Percentiles rank a stretch among this genome's conserved stretches.
Evolutionary conservation across 305 asterid genomes (phyloP).

Genomic region (Nicotiana rustica): DNA sequence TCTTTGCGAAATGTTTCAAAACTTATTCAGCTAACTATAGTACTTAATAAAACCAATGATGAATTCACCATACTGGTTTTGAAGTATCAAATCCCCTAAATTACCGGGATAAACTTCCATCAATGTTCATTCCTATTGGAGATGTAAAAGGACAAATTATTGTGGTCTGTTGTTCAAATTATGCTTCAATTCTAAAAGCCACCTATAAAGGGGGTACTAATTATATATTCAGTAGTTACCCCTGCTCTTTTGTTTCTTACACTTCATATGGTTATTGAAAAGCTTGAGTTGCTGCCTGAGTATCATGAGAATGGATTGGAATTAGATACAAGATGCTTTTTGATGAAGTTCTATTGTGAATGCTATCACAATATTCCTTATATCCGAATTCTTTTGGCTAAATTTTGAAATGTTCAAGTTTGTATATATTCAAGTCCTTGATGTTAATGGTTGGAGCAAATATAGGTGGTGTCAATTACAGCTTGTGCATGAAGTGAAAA

Average conservation of each 20-base stretch:
- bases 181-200: background rate
- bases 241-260: conserved; percentile 3
- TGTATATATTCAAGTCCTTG: background rate
- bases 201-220: background rate
- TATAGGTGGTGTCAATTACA: background rate
- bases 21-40: background rate
- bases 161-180: background rate
- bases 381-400: background rate
- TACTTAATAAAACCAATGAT: background rate
- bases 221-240: background rate
- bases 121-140: background rate
- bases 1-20: background rate
- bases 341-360: background rate
- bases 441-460: background rate
- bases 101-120: background rate
- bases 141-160: background rate
- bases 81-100: conserved; percentile 17
- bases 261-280: conserved; percentile 12
- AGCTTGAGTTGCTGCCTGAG: background rate
- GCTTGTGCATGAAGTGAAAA: background rate
- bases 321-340: background rate
- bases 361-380: conserved; percentile 16
- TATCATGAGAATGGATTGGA: background rate
- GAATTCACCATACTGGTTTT: background rate
- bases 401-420: conserved; percentile 2